Conservation (phyloP, 2,329 filamentous ascomycete species). For the Lasiodiplodia gonubiensis region DNA sequence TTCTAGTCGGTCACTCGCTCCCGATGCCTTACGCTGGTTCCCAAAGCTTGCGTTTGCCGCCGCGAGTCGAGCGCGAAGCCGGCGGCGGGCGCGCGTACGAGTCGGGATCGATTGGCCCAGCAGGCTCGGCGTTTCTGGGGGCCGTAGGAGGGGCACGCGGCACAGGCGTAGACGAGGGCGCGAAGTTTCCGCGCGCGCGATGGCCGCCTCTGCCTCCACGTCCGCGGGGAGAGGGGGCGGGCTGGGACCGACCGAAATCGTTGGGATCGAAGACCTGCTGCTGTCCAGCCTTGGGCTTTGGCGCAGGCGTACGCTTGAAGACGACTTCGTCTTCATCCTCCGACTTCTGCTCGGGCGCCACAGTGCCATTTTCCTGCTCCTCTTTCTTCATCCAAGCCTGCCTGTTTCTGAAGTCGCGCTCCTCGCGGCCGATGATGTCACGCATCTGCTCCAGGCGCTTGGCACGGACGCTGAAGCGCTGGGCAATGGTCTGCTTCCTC, state of each 20-base stretch:
- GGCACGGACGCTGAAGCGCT: slow-evolving; percentile 56
- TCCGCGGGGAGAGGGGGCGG: slow-evolving; percentile 27
- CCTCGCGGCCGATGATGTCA: slow-evolving; percentile 55
- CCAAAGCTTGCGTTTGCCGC: slow-evolving; percentile 46
- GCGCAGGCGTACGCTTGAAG: slow-evolving; percentile 36
- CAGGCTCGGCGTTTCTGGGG: slow-evolving; percentile 30
- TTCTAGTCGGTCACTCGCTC: slow-evolving; percentile 8
- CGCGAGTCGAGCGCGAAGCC: slow-evolving; percentile 40
- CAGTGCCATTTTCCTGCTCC: slow-evolving; percentile 35
- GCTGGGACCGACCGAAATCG: slow-evolving; percentile 51
- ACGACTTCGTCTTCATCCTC: slow-evolving; percentile 49
- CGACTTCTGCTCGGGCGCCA: background rate
- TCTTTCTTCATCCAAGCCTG: slow-evolving; percentile 47
- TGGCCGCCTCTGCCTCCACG: slow-evolving; percentile 37
- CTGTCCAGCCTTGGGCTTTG: slow-evolving; percentile 35
- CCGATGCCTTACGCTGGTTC: slow-evolving; percentile 42
- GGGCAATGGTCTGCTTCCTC: slow-evolving; percentile 52
- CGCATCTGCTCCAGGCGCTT: slow-evolving; percentile 58
- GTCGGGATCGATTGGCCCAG: slow-evolving; percentile 47
- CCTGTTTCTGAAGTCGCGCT: slow-evolving; percentile 54
- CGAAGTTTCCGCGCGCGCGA: slow-evolving; percentile 35
- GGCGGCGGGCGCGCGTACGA: slow-evolving; percentile 46
- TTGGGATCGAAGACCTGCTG: slow-evolving; percentile 55
- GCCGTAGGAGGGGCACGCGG: slow-evolving; percentile 37
- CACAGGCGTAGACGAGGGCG: slow-evolving; percentile 31